Conservation (phyloP, 768 basidiomycete species). For the Boletus eberwhitei region DNA sequence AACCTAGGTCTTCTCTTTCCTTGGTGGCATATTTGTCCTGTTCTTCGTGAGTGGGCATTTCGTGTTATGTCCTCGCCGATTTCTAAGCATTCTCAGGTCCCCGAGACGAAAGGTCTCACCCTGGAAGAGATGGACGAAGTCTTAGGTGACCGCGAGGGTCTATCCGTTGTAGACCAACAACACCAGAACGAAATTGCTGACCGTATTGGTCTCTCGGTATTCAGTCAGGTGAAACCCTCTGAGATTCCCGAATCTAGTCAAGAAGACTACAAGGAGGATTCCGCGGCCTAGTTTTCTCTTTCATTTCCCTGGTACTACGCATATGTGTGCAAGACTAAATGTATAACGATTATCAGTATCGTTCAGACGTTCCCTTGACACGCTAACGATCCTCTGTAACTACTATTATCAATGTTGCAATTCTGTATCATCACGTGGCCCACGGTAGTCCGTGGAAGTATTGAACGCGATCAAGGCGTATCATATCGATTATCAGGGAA, state of each 20-base stretch:
- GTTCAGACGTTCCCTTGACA: background rate
- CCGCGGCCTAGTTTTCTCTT: background rate
- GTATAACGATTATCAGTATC: background rate
- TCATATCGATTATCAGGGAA: no score
- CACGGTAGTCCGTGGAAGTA: background rate
- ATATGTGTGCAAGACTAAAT: background rate
- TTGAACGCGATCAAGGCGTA: background rate
- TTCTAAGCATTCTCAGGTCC: conserved; percentile 39
- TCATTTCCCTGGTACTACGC: background rate
- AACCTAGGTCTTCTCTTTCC: conserved; percentile 54
- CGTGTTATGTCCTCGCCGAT: background rate
- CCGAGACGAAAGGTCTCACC: conserved; percentile 70
- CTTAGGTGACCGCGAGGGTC: conserved; percentile 56
- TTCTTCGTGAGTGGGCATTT: conserved; percentile 48
- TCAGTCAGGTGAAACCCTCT: conserved; percentile 17
- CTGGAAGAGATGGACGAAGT: conserved; percentile 80
- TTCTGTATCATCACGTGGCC: no score
- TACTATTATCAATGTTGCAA: background rate
- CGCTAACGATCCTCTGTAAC: background rate
- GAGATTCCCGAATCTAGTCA: conserved; percentile 14
- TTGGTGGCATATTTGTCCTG: conserved; percentile 64
- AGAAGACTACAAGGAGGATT: conserved; percentile 7
- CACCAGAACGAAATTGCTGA: conserved; percentile 50
- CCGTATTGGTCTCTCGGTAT: conserved; percentile 57
- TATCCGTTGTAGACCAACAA: conserved; percentile 54